A percentile compares a stretch with the other conserved stretches of the same genome.
These are phyloP conservation scores for Chaetoscypha palmicola DNA, from an alignment of 2,329 filamentous ascomycete species.

Conservation along the genomic window DNA sequence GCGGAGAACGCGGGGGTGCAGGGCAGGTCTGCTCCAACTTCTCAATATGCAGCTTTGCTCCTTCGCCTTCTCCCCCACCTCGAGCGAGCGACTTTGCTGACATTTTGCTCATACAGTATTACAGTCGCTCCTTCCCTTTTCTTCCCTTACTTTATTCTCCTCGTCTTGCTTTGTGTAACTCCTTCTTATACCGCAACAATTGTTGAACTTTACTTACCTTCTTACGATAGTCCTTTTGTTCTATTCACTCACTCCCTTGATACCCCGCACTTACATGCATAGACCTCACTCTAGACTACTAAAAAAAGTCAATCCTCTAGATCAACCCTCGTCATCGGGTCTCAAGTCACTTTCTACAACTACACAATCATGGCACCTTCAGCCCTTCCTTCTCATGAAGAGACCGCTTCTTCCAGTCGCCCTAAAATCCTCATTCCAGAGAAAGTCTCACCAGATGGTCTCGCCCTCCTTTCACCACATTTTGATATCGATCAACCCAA, in stretches of 20 bases:
- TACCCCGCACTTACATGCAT: slow-evolving; percentile 1
- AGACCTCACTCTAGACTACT: too few species aligned
- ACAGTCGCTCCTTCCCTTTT: not conserved
- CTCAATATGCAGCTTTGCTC: not conserved
- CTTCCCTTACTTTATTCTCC: not conserved
- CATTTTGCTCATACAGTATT: not conserved
- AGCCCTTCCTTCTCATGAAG: slow-evolving; percentile 9
- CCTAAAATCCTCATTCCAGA: slow-evolving; percentile 63
- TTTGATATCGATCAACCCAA: slow-evolving; percentile 65
- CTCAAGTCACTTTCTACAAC: too few species aligned
- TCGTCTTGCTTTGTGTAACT: not conserved
- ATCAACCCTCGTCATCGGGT: too few species aligned
- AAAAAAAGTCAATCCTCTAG: too few species aligned
- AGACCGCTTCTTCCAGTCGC: slow-evolving; percentile 3
- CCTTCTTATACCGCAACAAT: too few species aligned
- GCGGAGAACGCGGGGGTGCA: slow-evolving; percentile 13
- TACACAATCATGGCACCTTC: slow-evolving; percentile 30
- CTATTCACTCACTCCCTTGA: not conserved
- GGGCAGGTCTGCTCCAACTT: too few species aligned
- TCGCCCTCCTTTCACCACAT: slow-evolving; percentile 57
- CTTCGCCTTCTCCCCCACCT: slow-evolving; percentile 7
- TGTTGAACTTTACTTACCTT: too few species aligned
- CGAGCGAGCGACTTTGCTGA: slow-evolving; percentile 10
- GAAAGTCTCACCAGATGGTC: slow-evolving; percentile 72
- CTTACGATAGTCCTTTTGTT: not conserved